These are phyloP conservation scores for Rehmannia glutinosa DNA, from an alignment of 257 asterid genomes.

Conservation along the genomic window DNA sequence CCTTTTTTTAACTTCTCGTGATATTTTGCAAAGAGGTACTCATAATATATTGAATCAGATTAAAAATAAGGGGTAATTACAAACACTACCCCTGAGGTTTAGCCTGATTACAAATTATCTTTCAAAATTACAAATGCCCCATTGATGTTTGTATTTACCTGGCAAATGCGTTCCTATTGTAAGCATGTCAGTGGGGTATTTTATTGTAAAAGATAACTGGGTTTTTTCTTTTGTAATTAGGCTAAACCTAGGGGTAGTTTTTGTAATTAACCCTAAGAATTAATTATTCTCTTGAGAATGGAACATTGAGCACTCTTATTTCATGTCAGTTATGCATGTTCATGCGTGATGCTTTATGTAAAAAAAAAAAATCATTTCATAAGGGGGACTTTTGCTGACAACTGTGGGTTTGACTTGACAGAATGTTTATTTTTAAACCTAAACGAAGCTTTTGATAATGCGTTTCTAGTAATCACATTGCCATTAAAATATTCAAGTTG, in stretches of 20 bases:
- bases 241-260: too few relatives aligned
- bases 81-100: too few relatives aligned
- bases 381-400: neutral
- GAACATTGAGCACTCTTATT: neutral
- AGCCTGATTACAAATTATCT: too few relatives aligned
- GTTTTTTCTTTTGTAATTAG: too few relatives aligned
- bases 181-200: too few relatives aligned
- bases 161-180: too few relatives aligned
- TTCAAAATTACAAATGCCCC: too few relatives aligned
- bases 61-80: too few relatives aligned
- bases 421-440: neutral
- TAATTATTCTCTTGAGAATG: slow-evolving; percentile 3
- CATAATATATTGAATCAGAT: neutral
- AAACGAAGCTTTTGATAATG: neutral
- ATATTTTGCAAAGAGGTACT: neutral
- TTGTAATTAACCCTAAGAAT: too few relatives aligned
- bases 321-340: neutral
- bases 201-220: too few relatives aligned
- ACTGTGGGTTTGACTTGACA: neutral
- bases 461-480: slow-evolving; percentile 4
- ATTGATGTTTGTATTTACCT: too few relatives aligned
- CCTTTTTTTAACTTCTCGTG: neutral
- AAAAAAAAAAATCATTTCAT: neutral
- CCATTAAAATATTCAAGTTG: neutral
- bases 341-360: neutral